Evolutionary conservation across 441 rosid species (phyloP).

Genomic region (Corymbia calophylla): DNA sequence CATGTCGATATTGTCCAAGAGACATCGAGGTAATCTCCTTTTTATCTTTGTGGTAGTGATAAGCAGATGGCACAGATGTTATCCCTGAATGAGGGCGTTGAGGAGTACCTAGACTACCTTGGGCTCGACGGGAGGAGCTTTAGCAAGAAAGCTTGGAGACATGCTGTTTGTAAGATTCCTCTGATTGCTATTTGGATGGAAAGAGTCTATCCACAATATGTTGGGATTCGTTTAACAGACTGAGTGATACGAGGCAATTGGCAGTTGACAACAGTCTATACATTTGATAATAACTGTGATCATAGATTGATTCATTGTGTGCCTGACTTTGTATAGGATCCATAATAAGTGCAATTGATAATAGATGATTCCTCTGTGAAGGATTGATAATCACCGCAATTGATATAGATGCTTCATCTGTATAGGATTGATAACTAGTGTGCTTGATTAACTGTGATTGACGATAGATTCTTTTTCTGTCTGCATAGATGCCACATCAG

Average conservation of each 20-base stretch:
- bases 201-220: neutral
- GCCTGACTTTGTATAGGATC: neutral
- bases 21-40: too few species aligned
- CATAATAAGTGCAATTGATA: neutral
- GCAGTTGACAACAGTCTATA: neutral
- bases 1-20: too few species aligned
- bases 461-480: too few species aligned
- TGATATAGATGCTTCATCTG: neutral
- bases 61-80: neutral
- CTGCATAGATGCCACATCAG: accelerated
- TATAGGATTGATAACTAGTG: neutral
- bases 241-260: too few species aligned
- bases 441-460: neutral
- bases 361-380: too few species aligned
- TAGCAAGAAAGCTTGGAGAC: too few species aligned
- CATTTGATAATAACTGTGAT: neutral
- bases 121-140: neutral
- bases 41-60: neutral
- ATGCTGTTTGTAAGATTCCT: too few species aligned
- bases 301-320: neutral
- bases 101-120: neutral
- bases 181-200: too few species aligned
- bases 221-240: too few species aligned
- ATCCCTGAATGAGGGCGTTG: neutral
- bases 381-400: too few species aligned